Conservation (phyloP, 305 asterid species). For the Lippia alba region DNA sequence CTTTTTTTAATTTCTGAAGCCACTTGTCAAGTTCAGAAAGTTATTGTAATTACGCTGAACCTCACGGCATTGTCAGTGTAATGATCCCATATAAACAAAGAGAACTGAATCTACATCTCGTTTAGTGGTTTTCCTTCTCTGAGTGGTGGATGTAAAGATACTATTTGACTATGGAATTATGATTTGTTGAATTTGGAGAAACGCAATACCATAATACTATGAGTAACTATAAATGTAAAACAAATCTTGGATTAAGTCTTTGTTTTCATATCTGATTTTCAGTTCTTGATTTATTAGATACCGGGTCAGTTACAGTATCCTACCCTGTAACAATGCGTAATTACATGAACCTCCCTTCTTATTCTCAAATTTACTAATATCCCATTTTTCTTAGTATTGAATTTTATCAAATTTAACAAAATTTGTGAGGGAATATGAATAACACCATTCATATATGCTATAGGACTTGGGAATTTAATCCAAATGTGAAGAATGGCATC, state of each 20-base stretch:
- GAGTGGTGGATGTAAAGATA: neutral
- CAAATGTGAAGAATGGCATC: neutral
- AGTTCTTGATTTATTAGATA: neutral
- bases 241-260: neutral
- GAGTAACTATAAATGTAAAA: no score
- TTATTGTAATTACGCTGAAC: no score
- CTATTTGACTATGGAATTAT: neutral
- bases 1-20: no score
- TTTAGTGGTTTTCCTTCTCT: neutral
- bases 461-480: neutral
- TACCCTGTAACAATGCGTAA: no score
- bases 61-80: no score
- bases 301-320: no score
- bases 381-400: neutral
- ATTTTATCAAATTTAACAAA: neutral
- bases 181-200: neutral
- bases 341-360: no score
- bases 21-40: no score
- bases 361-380: no score
- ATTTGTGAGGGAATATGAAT: neutral
- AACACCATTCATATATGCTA: neutral
- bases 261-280: neutral
- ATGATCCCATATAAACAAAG: no score
- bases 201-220: neutral
- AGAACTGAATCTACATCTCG: conserved; percentile 10